A percentile compares a stretch with the other conserved stretches of the same genome.
Evolutionary conservation across 495 filamentous ascomycete species (phyloP).

Genomic region (Trichocladium uniseriatum): DNA sequence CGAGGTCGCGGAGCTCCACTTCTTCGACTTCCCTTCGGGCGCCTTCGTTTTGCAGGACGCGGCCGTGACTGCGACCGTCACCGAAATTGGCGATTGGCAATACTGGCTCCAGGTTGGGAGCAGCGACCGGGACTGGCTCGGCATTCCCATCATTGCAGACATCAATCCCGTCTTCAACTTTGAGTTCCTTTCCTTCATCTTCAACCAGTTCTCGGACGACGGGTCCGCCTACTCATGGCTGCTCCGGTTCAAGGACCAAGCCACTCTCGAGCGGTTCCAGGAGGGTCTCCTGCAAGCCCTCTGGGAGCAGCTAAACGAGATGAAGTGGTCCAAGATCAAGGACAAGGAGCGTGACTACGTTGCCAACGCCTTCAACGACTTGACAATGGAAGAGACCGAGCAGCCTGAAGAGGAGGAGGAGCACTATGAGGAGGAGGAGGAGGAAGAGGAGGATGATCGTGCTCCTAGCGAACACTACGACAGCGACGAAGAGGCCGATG

Average conservation of each 20-base stretch:
- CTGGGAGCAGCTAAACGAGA: conserved; percentile 94
- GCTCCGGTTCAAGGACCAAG: conserved; percentile 76
- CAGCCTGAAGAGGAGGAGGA: conserved; percentile 55
- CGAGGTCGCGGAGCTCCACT: conserved; percentile 75
- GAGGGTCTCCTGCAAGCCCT: conserved; percentile 89
- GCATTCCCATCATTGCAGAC: conserved; percentile 73
- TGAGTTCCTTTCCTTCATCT: conserved; percentile 95
- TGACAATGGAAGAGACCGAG: conserved; percentile 76
- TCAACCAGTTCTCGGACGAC: conserved; percentile 87
- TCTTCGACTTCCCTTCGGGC: conserved; percentile 81
- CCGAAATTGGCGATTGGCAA: conserved; percentile 82
- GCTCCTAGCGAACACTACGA: conserved; percentile 61
- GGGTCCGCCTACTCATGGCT: conserved; percentile 95
- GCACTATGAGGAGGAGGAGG: conserved; percentile 52
- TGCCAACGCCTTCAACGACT: conserved; percentile 88
- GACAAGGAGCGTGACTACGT: conserved; percentile 91
- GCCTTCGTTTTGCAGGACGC: conserved; percentile 76
- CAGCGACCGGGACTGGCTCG: conserved; percentile 74
- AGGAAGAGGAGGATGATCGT: conserved; percentile 55
- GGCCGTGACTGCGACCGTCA: conserved; percentile 65
- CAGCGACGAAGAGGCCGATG: conserved; percentile 83
- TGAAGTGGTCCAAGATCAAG: conserved; percentile 88
- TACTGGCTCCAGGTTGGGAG: conserved; percentile 91
- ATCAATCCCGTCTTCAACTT: conserved; percentile 99
- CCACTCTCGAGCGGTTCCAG: conserved; percentile 77